Percentiles rank a stretch among this genome's conserved stretches.
Evolutionary conservation across 345 rosid genomes (phyloP).

Genomic region (Limnanthes douglasii): DNA sequence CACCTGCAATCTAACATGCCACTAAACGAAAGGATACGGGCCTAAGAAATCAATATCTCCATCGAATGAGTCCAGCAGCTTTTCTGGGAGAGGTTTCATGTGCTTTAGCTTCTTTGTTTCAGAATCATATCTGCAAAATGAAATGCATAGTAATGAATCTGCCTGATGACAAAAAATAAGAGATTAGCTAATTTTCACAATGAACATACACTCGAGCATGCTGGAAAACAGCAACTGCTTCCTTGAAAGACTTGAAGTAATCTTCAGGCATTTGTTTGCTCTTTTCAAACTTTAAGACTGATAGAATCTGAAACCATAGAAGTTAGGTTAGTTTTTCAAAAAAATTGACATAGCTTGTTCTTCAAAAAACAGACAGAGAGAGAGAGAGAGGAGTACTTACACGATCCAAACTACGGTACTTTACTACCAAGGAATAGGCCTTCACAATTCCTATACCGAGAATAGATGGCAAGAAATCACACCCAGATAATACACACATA

Average conservation of each 20-base stretch:
- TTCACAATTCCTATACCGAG: conserved; percentile 78
- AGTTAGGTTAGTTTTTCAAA: not conserved
- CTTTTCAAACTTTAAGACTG: conserved; percentile 64
- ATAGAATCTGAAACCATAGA: conserved; percentile 31
- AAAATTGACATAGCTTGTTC: conserved; percentile 1
- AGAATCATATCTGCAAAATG: conserved; percentile 46
- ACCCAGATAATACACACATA: conserved; percentile 88
- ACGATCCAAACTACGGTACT: conserved; percentile 59
- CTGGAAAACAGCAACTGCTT: conserved; percentile 76
- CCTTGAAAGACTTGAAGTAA: conserved; percentile 47
- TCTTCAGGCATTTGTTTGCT: conserved; percentile 68
- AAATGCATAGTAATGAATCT: not conserved
- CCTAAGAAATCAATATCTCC: conserved; percentile 73
- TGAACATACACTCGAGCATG: conserved; percentile 55
- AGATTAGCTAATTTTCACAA: not conserved
- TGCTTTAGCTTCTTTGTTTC: conserved; percentile 31
- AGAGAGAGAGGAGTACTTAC: conserved; percentile 25
- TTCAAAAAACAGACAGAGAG: not conserved
- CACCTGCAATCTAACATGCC: no score
- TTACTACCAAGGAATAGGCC: conserved; percentile 56
- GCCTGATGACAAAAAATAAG: conserved; percentile 3
- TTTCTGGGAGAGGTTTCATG: conserved; percentile 47
- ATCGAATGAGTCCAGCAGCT: conserved; percentile 24
- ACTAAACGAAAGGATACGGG: conserved; percentile 54
- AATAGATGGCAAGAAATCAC: conserved; percentile 87